Evolutionary conservation across 2,329 filamentous ascomycete species (phyloP).

Genomic region (Didymellaceae sp.): DNA sequence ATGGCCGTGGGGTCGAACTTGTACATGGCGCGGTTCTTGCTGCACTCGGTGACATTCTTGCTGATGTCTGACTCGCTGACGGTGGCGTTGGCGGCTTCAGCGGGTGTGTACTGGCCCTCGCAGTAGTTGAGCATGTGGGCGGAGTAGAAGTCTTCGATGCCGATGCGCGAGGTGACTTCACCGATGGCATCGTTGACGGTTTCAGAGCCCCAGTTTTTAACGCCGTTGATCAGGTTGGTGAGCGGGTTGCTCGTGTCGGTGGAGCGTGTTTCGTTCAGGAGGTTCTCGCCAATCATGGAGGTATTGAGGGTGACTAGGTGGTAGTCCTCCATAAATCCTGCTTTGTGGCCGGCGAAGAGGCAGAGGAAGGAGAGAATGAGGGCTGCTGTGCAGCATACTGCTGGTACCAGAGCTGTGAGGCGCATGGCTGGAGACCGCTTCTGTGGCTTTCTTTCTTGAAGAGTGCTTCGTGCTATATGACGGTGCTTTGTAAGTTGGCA

Average conservation of each 20-base stretch:
- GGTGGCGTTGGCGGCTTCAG: constrained; percentile 52
- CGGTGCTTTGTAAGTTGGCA: not conserved
- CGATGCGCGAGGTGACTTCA: constrained; percentile 57
- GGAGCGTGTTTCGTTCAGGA: constrained; percentile 40
- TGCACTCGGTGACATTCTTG: constrained; percentile 63
- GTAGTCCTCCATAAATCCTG: constrained; percentile 62
- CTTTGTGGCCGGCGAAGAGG: constrained; percentile 66
- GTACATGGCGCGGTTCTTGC: constrained; percentile 60
- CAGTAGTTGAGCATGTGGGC: constrained; percentile 68
- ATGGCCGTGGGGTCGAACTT: constrained; percentile 62
- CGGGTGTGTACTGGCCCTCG: constrained; percentile 55
- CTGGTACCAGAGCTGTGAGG: constrained; percentile 57
- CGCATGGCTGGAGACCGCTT: constrained; percentile 49
- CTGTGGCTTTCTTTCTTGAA: not conserved
- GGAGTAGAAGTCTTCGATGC: constrained; percentile 67
- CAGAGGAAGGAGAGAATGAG: constrained; percentile 66
- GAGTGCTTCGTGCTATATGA: constrained; percentile 2
- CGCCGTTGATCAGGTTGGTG: constrained; percentile 42
- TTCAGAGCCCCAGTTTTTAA: constrained; percentile 42
- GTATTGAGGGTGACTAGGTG: constrained; percentile 66
- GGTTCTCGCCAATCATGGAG: constrained; percentile 58
- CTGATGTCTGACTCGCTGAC: constrained; percentile 50
- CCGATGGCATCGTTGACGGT: constrained; percentile 50
- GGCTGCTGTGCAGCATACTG: constrained; percentile 59
- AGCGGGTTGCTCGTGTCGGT: constrained; percentile 33